phyloP scores from a whole-genome alignment of 2,329 filamentous ascomycete genomes.

The Niveomyces coronatus region DNA sequence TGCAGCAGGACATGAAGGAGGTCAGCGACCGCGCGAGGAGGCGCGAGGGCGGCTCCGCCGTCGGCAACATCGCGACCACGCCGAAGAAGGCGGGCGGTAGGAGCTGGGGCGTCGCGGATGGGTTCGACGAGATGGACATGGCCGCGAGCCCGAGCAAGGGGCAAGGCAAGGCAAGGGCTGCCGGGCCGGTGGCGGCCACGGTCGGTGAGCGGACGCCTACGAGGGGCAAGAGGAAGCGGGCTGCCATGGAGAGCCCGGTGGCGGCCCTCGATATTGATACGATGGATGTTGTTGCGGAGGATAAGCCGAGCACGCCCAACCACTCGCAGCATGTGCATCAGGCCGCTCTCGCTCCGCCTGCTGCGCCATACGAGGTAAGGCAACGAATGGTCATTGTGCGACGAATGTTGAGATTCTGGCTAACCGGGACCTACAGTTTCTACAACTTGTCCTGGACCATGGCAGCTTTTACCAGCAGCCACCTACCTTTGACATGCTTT shows the following conservation, averaged over 20 bases:
- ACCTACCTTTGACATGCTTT: conserved; percentile 57
- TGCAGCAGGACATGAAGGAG: conserved; percentile 60
- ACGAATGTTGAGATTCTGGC: conserved; percentile 10
- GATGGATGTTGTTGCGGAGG: conserved; percentile 29
- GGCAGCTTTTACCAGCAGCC: conserved; percentile 42
- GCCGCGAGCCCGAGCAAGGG: conserved; percentile 43
- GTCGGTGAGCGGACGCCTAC: conserved; percentile 49
- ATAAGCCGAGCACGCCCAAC: conserved; percentile 13
- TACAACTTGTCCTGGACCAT: conserved; percentile 57
- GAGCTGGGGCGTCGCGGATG: conserved; percentile 57
- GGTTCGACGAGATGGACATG: conserved; percentile 61
- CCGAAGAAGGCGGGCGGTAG: conserved; percentile 43
- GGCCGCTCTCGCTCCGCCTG: conserved; percentile 16
- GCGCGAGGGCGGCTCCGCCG: conserved; percentile 25
- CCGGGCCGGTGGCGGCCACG: conserved; percentile 32
- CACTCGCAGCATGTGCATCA: conserved; percentile 13
- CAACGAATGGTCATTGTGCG: not conserved
- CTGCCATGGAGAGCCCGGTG: conserved; percentile 54
- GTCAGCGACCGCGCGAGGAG: conserved; percentile 37
- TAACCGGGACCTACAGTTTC: conserved; percentile 30
- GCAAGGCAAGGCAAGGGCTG: conserved; percentile 29
- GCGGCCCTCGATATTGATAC: conserved; percentile 46
- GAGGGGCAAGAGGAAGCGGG: conserved; percentile 61
- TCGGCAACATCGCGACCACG: conserved; percentile 36
- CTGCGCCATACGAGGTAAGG: conserved; percentile 35